phyloP scores from a whole-genome alignment of 2,329 filamentous ascomycete genomes.

The Nannizzia gypsea region DNA sequence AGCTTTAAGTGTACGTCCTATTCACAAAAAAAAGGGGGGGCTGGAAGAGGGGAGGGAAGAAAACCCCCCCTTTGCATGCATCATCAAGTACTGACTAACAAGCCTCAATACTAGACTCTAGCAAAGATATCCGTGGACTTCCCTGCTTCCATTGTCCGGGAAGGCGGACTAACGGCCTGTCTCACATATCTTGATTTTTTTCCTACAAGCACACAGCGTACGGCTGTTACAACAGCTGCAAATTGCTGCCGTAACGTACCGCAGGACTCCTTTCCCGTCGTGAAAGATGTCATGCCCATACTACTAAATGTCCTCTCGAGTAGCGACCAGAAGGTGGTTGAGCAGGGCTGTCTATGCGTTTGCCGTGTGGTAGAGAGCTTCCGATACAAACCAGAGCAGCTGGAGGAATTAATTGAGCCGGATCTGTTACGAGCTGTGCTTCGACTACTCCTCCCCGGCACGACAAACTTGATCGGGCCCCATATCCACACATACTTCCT shows the following conservation, averaged over 20 bases:
- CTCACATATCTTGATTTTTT: slow-evolving; percentile 96
- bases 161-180: slow-evolving; percentile 91
- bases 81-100: neutral
- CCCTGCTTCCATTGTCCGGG: slow-evolving; percentile 84
- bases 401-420: slow-evolving; percentile 85
- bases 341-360: slow-evolving; percentile 91
- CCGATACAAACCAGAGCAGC: slow-evolving; percentile 70
- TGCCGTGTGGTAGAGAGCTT: slow-evolving; percentile 96
- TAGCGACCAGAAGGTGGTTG: slow-evolving; percentile 91
- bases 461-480: slow-evolving; percentile 85
- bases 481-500: slow-evolving; percentile 96
- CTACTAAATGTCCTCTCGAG: slow-evolving; percentile 80
- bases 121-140: slow-evolving; percentile 98
- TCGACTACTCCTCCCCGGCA: slow-evolving; percentile 79
- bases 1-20: slow-evolving; percentile 58
- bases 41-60: too few species aligned
- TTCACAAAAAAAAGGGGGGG: too few species aligned
- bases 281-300: slow-evolving; percentile 93
- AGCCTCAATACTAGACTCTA: slow-evolving; percentile 47
- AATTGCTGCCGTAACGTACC: slow-evolving; percentile 97
- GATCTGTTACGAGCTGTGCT: slow-evolving; percentile 76
- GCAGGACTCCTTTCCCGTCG: slow-evolving; percentile 80
- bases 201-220: slow-evolving; percentile 89
- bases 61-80: neutral
- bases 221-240: slow-evolving; percentile 90